These are phyloP conservation scores for Trichoderma semiorbis DNA, from an alignment of 2,329 filamentous ascomycete genomes.

Conservation along the genomic window DNA sequence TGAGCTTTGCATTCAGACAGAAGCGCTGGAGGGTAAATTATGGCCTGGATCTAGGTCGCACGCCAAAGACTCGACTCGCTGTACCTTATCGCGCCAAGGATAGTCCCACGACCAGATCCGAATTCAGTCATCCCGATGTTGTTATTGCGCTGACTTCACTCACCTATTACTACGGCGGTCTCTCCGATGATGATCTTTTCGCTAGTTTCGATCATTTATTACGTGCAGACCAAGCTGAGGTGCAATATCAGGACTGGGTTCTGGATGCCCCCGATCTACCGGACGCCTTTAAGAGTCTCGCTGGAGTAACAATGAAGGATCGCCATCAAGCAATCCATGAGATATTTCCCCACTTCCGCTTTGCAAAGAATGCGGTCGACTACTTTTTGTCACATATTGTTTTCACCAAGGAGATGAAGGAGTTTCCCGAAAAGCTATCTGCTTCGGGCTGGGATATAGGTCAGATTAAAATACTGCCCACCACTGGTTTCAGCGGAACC, in stretches of 20 bases:
- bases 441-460: constrained; percentile 67
- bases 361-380: constrained; percentile 54
- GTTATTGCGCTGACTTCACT: constrained; percentile 54
- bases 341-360: constrained; percentile 52
- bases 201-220: constrained; percentile 45
- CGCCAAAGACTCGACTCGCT: constrained; percentile 44
- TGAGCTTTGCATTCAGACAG: constrained; percentile 49
- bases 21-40: constrained; percentile 67
- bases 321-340: constrained; percentile 37
- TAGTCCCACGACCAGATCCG: constrained; percentile 49
- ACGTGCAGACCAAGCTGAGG: constrained; percentile 48
- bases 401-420: constrained; percentile 59
- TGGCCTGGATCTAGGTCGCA: constrained; percentile 46
- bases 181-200: constrained; percentile 49
- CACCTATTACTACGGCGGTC: constrained; percentile 54
- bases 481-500: constrained; percentile 68
- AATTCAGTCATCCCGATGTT: constrained; percentile 61
- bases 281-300: constrained; percentile 37
- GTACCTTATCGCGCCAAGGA: constrained; percentile 62
- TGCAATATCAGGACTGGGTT: constrained; percentile 52
- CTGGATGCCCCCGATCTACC: constrained; percentile 33
- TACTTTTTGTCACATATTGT: constrained; percentile 59
- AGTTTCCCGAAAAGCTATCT: constrained; percentile 61
- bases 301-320: constrained; percentile 59
- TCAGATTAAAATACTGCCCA: constrained; percentile 42